phyloP scores from a whole-genome alignment of 1,284 basidiomycete species.

The Pseudozyma hubeiensis region DNA sequence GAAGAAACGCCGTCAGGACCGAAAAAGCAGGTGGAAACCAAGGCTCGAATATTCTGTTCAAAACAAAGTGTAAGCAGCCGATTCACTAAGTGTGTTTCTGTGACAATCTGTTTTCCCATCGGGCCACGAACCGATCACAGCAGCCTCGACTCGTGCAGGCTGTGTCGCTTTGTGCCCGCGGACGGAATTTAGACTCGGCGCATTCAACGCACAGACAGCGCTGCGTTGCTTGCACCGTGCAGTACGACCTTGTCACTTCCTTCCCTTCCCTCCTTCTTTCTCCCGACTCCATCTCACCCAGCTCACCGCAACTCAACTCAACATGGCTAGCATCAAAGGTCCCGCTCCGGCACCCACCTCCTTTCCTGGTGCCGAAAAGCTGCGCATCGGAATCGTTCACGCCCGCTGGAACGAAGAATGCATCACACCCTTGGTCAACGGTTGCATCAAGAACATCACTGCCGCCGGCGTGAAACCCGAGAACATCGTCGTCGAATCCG shows the following conservation, averaged over 20 bases:
- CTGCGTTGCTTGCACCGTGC: too few species aligned
- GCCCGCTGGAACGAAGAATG: conserved; percentile 83
- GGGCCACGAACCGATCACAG: conserved; percentile 2
- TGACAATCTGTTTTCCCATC: background rate
- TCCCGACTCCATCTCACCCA: background rate
- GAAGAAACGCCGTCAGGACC: too few species aligned
- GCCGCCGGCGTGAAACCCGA: conserved; percentile 85
- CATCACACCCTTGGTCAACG: conserved; percentile 84
- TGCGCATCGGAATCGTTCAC: conserved; percentile 67
- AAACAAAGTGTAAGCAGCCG: background rate
- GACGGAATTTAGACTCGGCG: background rate
- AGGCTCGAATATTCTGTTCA: background rate
- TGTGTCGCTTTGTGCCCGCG: background rate
- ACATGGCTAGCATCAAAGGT: conserved; percentile 62
- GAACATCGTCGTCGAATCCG: conserved; percentile 90
- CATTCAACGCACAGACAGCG: too few species aligned
- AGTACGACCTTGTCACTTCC: background rate
- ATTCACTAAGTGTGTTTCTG: background rate
- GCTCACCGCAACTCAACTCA: background rate
- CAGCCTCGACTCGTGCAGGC: background rate
- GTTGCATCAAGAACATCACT: conserved; percentile 81
- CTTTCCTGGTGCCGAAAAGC: conserved; percentile 58
- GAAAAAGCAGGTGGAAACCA: background rate
- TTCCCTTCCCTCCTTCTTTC: background rate
- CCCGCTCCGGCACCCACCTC: conserved; percentile 63